These are phyloP conservation scores for Aureobasidium sp. DNA, from an alignment of 2,329 filamentous ascomycete genomes.

Conservation along the genomic window DNA sequence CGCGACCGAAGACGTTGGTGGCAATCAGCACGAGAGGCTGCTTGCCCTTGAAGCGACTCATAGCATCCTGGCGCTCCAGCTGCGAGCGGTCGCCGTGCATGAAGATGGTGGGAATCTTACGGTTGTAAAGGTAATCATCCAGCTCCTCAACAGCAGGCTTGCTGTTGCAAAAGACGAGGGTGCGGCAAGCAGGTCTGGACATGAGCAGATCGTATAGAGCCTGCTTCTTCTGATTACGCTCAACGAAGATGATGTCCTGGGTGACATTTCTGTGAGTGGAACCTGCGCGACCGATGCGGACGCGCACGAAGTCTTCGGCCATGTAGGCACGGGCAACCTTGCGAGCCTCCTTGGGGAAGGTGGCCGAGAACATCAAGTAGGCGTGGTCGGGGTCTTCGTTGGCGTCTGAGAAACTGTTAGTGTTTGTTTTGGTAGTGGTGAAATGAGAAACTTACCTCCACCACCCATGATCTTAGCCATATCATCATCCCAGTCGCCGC, in stretches of 20 bases:
- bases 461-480: constrained; percentile 69
- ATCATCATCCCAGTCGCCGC: constrained; percentile 67
- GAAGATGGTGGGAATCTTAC: constrained; percentile 70
- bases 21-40: constrained; percentile 72
- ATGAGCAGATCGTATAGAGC: constrained; percentile 65
- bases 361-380: constrained; percentile 86
- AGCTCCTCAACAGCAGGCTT: constrained; percentile 71
- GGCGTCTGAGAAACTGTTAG: constrained; percentile 40
- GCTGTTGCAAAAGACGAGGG: constrained; percentile 82
- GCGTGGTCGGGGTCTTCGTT: constrained; percentile 65
- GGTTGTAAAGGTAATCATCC: constrained; percentile 81
- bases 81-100: constrained; percentile 86
- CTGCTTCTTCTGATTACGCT: constrained; percentile 58
- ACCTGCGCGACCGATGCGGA: constrained; percentile 81
- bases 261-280: constrained; percentile 74
- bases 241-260: constrained; percentile 63
- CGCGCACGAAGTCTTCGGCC: constrained; percentile 62
- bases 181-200: constrained; percentile 62
- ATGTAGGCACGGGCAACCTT: constrained; percentile 71
- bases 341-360: constrained; percentile 75
- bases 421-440: neutral
- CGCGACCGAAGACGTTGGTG: constrained; percentile 79
- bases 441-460: constrained; percentile 58
- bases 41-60: constrained; percentile 75
- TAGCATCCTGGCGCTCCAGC: constrained; percentile 80